These are phyloP conservation scores for Phlegmacium glaucopus DNA, from an alignment of 768 basidiomycete species.

Conservation along the genomic window DNA sequence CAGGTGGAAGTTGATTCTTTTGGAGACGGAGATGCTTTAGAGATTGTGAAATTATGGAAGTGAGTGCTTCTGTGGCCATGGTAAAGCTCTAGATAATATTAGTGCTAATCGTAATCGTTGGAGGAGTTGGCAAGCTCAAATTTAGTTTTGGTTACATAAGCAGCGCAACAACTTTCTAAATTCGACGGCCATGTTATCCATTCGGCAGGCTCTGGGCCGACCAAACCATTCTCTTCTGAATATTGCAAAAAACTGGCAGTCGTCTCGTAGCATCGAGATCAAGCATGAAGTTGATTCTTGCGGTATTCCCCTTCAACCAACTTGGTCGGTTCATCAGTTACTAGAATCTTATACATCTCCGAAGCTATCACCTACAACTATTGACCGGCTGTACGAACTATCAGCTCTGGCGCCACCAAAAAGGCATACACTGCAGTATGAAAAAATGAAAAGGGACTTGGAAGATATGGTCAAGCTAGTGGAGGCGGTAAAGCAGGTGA, in stretches of 20 bases:
- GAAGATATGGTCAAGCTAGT: conserved; percentile 74
- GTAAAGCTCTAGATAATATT: neutral
- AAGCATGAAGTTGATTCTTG: conserved; percentile 44
- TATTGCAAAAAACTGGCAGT: no score
- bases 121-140: no score
- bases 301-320: conserved; percentile 63
- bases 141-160: no score
- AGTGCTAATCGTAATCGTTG: no score
- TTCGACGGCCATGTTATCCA: no score
- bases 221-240: no score
- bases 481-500: conserved; percentile 73
- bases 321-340: conserved; percentile 79
- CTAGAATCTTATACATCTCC: conserved; percentile 77
- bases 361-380: conserved; percentile 48
- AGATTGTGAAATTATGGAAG: conserved; percentile 23
- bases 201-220: no score
- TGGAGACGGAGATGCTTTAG: conserved; percentile 35
- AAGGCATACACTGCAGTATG: conserved; percentile 51
- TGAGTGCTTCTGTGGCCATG: conserved; percentile 36
- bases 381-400: conserved; percentile 65
- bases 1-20: conserved; percentile 52
- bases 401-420: conserved; percentile 70
- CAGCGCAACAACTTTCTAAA: no score
- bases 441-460: conserved; percentile 51
- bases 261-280: neutral